Percentiles rank a stretch among this genome's conserved stretches.
Conservation (phyloP, 2,329 filamentous ascomycete species). For the Didymella exigua region DNA sequence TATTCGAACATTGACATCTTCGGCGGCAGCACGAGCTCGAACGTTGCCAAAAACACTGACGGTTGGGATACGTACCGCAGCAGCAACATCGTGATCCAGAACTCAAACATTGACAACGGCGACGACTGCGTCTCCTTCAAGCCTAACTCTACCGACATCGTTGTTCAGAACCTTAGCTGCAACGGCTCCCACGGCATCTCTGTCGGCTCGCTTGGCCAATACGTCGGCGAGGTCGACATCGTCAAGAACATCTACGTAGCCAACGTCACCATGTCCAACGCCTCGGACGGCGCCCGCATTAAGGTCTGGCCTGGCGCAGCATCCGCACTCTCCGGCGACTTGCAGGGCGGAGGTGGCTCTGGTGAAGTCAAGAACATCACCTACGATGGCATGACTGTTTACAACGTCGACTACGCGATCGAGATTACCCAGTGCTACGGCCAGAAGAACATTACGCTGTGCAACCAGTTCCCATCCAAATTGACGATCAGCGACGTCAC, state of each 20-base stretch:
- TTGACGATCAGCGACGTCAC: slow-evolving; percentile 62
- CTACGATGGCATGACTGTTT: slow-evolving; percentile 65
- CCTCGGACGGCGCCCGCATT: slow-evolving; percentile 69
- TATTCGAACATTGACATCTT: slow-evolving; percentile 67
- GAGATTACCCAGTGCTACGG: slow-evolving; percentile 71
- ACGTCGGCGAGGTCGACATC: slow-evolving; percentile 66
- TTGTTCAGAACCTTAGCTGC: slow-evolving; percentile 70
- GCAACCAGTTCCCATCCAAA: slow-evolving; percentile 62
- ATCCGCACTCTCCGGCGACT: slow-evolving; percentile 62
- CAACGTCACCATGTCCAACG: slow-evolving; percentile 49
- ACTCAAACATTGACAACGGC: slow-evolving; percentile 67
- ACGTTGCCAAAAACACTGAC: slow-evolving; percentile 69
- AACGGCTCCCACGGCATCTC: slow-evolving; percentile 75
- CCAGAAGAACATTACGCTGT: slow-evolving; percentile 66
- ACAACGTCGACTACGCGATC: slow-evolving; percentile 69
- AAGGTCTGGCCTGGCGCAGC: slow-evolving; percentile 72
- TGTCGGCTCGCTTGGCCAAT: slow-evolving; percentile 74
- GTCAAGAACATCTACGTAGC: slow-evolving; percentile 67
- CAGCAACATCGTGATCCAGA: slow-evolving; percentile 67
- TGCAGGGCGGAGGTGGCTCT: slow-evolving; percentile 68
- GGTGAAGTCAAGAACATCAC: slow-evolving; percentile 70
- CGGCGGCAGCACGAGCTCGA: slow-evolving; percentile 59
- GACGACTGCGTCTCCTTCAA: slow-evolving; percentile 79
- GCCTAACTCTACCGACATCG: slow-evolving; percentile 71
- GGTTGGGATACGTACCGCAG: slow-evolving; percentile 68